Evolutionary conservation across 306 rosid species (phyloP).

Genomic region (Alnus glutinosa): DNA sequence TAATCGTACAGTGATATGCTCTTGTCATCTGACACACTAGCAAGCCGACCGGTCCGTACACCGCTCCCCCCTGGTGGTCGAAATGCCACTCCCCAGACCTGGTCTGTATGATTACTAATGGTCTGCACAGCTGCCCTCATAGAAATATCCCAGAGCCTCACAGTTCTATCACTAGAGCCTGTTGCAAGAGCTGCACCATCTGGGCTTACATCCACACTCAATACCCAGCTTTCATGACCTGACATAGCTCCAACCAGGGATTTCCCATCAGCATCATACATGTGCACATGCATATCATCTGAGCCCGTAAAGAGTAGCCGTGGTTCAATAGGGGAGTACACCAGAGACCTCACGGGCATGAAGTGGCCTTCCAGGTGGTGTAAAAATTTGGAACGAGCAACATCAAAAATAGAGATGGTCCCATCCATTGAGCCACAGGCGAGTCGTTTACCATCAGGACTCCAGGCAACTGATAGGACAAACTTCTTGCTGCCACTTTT

Average conservation of each 20-base stretch:
- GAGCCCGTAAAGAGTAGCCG: conserved; percentile 86
- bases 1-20: conserved; percentile 84
- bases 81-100: conserved; percentile 97
- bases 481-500: conserved; percentile 90
- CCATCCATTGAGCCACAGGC: conserved; percentile 99
- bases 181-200: conserved; percentile 91
- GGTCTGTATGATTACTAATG: conserved; percentile 91
- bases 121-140: conserved; percentile 95
- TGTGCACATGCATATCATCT: conserved; percentile 83
- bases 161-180: conserved; percentile 92
- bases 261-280: conserved; percentile 93
- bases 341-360: conserved; percentile 94
- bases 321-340: conserved; percentile 82
- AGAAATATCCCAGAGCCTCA: conserved; percentile 88
- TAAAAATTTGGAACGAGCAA: conserved; percentile 68
- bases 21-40: conserved; percentile 96
- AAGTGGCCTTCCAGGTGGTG: conserved; percentile 95
- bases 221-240: conserved; percentile 91
- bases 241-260: conserved; percentile 81
- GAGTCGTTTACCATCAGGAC: conserved; percentile 78
- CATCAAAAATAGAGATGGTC: conserved; percentile 85
- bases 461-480: conserved; percentile 95
- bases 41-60: conserved; percentile 69
- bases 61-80: conserved; percentile 76
- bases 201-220: conserved; percentile 85